Evolutionary conservation across 2,329 filamentous ascomycete genomes (phyloP), one percentile per base, ranked within the genome.

Genomic region (Sodiomyces alkalinus): DNA sequence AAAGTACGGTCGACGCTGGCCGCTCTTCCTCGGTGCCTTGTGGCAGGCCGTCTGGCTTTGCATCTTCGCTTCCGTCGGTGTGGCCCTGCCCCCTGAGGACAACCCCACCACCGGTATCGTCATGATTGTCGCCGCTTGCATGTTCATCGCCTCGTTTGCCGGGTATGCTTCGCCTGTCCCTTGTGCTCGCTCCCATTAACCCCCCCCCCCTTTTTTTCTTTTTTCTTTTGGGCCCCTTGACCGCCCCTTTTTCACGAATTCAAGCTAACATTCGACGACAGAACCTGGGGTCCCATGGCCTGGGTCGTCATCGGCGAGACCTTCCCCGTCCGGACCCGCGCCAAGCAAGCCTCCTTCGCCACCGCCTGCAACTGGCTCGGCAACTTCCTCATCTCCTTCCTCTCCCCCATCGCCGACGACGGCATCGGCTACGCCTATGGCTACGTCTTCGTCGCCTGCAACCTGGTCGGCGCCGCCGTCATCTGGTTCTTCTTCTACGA

Each of bases 91-190:
- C 25, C 63, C 60, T 0, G 48, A 49, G 5, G 44, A 46, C 19
- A 64, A 55, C 39, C 46, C 50, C 7, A 47, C 53, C 1, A 60
- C 69, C 9, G 76, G 76, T 8, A 68, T 71, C 5, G 63, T 74
- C 34, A 74, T 82, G 65, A 80, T 83, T 39, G 69, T 78, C 7
- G 69, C 76, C 30, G 72, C 76, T 3, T 80, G 72, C 49, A 68
- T 82, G 57, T 83, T 81, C 51, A 82, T 83, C 31, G 66, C 71
- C 27, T 74, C 68, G 2, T 85, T 80, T 39, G 77, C 77, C 16
- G 48, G 43, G 37, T 42, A 37, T 55, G 41, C 26, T 2, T 17
- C 8, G 3, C 11, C 28, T 15, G n/a, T n/a, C n/a, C n/a, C n/a
- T n/a, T n/a, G n/a, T n/a, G n/a, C n/a, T n/a, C n/a, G n/a, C n/a